Evolutionary conservation across 2,329 filamentous ascomycete species (phyloP), one percentile per base, ranked within the genome.

Genomic region (Colletotrichum truncatum): DNA sequence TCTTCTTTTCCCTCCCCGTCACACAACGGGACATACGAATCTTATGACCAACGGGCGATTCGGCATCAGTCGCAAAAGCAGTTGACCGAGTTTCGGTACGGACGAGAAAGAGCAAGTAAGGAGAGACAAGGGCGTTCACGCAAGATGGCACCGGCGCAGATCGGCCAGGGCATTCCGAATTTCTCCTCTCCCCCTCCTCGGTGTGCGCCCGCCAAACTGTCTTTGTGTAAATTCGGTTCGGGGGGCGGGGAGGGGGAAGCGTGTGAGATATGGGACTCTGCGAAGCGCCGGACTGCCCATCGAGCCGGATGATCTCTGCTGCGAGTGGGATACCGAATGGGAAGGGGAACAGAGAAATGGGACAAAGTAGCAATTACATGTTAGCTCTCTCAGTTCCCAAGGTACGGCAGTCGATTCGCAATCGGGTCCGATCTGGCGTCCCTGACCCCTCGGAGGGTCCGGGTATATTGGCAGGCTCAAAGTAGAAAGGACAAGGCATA

Each of bases 261-360:
- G n/a, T n/a, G n/a, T n/a, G n/a, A n/a, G n/a, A n/a, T n/a, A 62
- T 62, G 52, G 57, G 46, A 48, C 57, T 45, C 41, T 56, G 49
- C 58, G 39, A 61, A 56, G 49, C 58, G 39, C 39, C 39, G 58
- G 41, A 55, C 16, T 55, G 52, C 52, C 38, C 16, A 48, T 61
- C 10, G 41, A 61, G 28, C 39, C 46, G 25, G 26, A 57, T 57
- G n/a, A n/a, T n/a, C n/a, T 41, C 57, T 32, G 32, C 18, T 18
- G 32, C 41, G 51, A 55, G 39, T 21, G 25, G 23, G 23, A n/a
- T n/a, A n/a, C n/a, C n/a, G n/a, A n/a, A n/a, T n/a, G n/a, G n/a
- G n/a, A n/a, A n/a, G n/a, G n/a, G n/a, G n/a, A n/a, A n/a, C n/a
- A n/a, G n/a, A 25, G 49, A n/a, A 23, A 18, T 23, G 38, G 49